A percentile compares a stretch with the other conserved stretches of the same genome.
These are phyloP conservation scores for Eimeria acervulina DNA, from an alignment of 169 alveolate genomes.

Conservation along the genomic window DNA sequence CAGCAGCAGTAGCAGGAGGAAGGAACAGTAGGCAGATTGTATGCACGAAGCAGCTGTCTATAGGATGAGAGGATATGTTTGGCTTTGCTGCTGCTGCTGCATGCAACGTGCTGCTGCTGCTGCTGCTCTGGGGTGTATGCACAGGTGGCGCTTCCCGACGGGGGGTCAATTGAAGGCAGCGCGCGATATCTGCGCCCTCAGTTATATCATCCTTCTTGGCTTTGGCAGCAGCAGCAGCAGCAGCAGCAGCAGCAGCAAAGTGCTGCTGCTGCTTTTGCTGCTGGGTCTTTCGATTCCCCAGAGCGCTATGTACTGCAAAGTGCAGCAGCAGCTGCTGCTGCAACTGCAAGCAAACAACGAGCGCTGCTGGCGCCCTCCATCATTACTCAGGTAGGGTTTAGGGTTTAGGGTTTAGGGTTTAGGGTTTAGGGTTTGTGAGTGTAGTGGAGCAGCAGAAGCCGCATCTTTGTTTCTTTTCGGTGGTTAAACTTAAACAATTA, in stretches of 20 bases:
- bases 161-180: slow-evolving; percentile 80
- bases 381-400: slow-evolving; percentile 30
- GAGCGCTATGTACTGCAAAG: slow-evolving; percentile 67
- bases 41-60: background rate
- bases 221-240: slow-evolving; percentile 56
- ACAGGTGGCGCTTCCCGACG: slow-evolving; percentile 77
- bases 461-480: no score
- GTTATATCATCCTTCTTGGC: slow-evolving; percentile 80
- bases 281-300: slow-evolving; percentile 56
- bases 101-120: background rate
- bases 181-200: slow-evolving; percentile 39
- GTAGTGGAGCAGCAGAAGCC: no score
- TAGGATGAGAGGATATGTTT: background rate
- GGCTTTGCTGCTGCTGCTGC: slow-evolving; percentile 3
- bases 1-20: no score
- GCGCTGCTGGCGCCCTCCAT: slow-evolving; percentile 54
- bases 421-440: no score
- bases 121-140: background rate
- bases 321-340: slow-evolving; percentile 63
- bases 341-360: slow-evolving; percentile 18
- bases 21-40: no score
- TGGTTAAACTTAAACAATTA: no score
- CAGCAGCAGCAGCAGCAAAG: slow-evolving; percentile 34
- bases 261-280: slow-evolving; percentile 72
- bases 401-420: background rate